These are phyloP conservation scores for Phytopythium oedochilum DNA, from an alignment of 352 stramenopile species.

Conservation along the genomic window DNA sequence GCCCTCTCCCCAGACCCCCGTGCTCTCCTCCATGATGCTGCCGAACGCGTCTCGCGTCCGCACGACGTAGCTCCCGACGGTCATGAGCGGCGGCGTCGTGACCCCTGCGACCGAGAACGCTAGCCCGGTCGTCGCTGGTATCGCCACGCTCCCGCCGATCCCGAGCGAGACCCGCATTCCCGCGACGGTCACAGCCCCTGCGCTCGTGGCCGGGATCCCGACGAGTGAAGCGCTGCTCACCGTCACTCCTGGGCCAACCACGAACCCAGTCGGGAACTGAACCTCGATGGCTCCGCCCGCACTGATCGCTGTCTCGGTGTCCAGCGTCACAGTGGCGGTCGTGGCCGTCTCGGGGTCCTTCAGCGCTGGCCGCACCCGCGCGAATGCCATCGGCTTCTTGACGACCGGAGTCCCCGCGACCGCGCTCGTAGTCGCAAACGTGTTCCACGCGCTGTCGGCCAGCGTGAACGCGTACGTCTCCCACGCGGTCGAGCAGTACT, in stretches of 20 bases:
- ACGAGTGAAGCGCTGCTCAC: slow-evolving; percentile 15
- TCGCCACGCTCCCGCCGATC: slow-evolving; percentile 16
- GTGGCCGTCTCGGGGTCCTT: slow-evolving; percentile 34
- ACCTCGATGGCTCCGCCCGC: slow-evolving; percentile 37
- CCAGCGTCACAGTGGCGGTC: slow-evolving; percentile 31
- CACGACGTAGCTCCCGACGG: slow-evolving; percentile 43
- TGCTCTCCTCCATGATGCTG: slow-evolving; percentile 52
- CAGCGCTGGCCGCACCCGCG: slow-evolving; percentile 35
- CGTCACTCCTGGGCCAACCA: slow-evolving; percentile 15
- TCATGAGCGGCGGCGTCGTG: slow-evolving; percentile 38
- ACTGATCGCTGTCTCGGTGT: slow-evolving; percentile 32
- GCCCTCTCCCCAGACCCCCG: slow-evolving; percentile 46
- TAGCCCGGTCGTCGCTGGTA: slow-evolving; percentile 21
- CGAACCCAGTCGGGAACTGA: slow-evolving; percentile 42
- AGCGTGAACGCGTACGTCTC: slow-evolving; percentile 37
- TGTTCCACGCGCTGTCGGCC: slow-evolving; percentile 26
- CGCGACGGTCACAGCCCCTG: slow-evolving; percentile 13
- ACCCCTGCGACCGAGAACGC: slow-evolving; percentile 40
- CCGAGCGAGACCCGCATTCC: slow-evolving; percentile 24
- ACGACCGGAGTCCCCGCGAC: slow-evolving; percentile 54
- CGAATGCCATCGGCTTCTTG: slow-evolving; percentile 54
- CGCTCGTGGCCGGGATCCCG: slow-evolving; percentile 30
- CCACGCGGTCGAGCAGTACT: slow-evolving; percentile 42
- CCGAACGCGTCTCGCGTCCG: slow-evolving; percentile 35
- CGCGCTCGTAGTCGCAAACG: slow-evolving; percentile 33